Percentiles rank a stretch among this genome's conserved stretches.
phyloP scores from a whole-genome alignment of 768 basidiomycete species.

The Agrocybe chaxingu region DNA sequence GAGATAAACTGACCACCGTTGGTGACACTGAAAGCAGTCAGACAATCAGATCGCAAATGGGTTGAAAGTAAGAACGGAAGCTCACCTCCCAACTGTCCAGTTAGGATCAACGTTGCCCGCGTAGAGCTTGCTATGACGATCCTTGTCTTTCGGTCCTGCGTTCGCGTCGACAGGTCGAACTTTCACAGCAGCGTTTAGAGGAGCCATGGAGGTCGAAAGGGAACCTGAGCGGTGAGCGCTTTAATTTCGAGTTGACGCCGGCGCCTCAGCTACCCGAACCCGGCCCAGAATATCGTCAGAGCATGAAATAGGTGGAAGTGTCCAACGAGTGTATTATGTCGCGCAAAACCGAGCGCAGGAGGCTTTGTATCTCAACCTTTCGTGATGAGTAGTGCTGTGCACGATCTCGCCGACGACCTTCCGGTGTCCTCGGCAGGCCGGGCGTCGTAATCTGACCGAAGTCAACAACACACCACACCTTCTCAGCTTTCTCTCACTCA shows the following conservation, averaged over 20 bases:
- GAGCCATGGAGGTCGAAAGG: slow-evolving; percentile 26
- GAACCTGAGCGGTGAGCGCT: no score
- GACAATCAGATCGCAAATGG: not conserved
- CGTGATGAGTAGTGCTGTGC: no score
- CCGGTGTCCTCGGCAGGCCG: not conserved
- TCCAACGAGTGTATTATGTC: no score
- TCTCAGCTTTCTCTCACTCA: not conserved
- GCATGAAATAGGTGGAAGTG: no score
- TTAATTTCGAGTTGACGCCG: no score
- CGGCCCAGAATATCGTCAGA: no score
- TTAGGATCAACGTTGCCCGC: slow-evolving; percentile 40
- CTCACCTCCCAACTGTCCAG: slow-evolving; percentile 46
- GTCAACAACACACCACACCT: not conserved
- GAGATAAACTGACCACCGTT: slow-evolving; percentile 42
- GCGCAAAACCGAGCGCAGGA: no score
- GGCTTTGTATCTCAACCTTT: no score
- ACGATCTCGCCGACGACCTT: not conserved
- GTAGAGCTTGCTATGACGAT: slow-evolving; percentile 17
- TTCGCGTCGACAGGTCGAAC: slow-evolving; percentile 9
- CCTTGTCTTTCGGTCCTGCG: not conserved
- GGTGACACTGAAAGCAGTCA: slow-evolving; percentile 34
- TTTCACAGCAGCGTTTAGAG: slow-evolving; percentile 30
- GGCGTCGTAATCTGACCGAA: no score
- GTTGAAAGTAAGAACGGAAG: slow-evolving; percentile 1
- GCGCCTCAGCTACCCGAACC: no score